These are phyloP conservation scores for Patellifolia procumbens DNA, from an alignment of 179 eudicot species.

Conservation along the genomic window DNA sequence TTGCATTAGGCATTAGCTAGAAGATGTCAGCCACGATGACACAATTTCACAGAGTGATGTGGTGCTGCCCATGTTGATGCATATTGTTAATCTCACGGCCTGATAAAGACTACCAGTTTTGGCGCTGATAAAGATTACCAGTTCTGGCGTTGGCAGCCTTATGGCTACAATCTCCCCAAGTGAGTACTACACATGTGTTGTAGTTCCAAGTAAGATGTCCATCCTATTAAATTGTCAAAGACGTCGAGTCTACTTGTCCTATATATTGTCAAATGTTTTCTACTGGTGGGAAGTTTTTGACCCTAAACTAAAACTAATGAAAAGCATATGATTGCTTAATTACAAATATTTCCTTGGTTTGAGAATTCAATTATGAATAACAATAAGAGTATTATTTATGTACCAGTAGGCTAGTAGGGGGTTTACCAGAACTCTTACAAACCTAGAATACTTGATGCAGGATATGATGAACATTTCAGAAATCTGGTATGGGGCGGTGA, in stretches of 20 bases:
- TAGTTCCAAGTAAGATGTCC: too few relatives aligned
- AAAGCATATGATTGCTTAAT: background rate
- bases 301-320: background rate
- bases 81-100: too few relatives aligned
- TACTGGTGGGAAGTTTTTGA: background rate
- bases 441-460: too few relatives aligned
- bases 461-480: background rate
- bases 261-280: background rate
- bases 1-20: too few relatives aligned
- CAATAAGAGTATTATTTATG: background rate
- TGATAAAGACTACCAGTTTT: too few relatives aligned
- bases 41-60: too few relatives aligned
- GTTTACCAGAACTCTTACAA: background rate
- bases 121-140: slow-evolving; percentile 65
- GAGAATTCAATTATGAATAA: too few relatives aligned
- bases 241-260: background rate
- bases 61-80: too few relatives aligned
- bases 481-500: too few relatives aligned
- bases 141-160: slow-evolving; percentile 90
- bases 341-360: background rate
- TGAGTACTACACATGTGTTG: slow-evolving; percentile 9
- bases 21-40: too few relatives aligned
- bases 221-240: background rate
- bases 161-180: slow-evolving; percentile 78
- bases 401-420: background rate